A percentile compares a stretch with the other conserved stretches of the same genome.
Evolutionary conservation across 495 filamentous ascomycete genomes (phyloP).

Genomic region (Acidomyces sp.): DNA sequence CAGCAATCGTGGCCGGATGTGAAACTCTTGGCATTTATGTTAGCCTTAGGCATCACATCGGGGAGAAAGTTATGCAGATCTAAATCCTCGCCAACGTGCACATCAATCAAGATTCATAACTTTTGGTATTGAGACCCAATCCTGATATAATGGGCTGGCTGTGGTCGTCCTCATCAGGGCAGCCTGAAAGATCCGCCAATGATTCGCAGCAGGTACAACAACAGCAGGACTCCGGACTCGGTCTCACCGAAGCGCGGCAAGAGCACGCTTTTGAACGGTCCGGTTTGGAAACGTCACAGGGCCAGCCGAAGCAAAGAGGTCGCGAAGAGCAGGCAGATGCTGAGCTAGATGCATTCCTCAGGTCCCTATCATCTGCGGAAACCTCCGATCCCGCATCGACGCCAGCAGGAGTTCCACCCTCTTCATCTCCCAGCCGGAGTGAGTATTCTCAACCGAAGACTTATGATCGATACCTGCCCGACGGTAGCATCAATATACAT

Average conservation of each 20-base stretch:
- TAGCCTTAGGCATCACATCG: too few species aligned
- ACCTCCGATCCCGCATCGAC: slow-evolving; percentile 19
- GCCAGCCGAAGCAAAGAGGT: background rate
- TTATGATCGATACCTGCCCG: slow-evolving; percentile 7
- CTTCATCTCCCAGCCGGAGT: slow-evolving; percentile 5
- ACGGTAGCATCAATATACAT: slow-evolving; percentile 30
- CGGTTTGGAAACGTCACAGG: background rate
- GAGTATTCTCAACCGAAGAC: slow-evolving; percentile 1
- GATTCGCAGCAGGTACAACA: slow-evolving; percentile 5
- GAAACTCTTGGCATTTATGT: too few species aligned
- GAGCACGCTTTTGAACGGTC: slow-evolving; percentile 15
- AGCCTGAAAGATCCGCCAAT: background rate
- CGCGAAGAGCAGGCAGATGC: slow-evolving; percentile 48
- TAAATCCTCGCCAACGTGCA: too few species aligned
- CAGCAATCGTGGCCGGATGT: too few species aligned
- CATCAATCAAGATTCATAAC: too few species aligned
- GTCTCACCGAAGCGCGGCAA: slow-evolving; percentile 11
- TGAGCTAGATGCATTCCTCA: slow-evolving; percentile 48
- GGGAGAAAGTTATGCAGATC: too few species aligned
- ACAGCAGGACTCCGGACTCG: slow-evolving; percentile 7
- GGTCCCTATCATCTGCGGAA: slow-evolving; percentile 33
- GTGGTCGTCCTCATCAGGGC: slow-evolving; percentile 21
- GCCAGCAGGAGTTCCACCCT: slow-evolving; percentile 6
- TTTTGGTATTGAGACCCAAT: too few species aligned
- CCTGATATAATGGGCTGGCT: slow-evolving; percentile 24